phyloP scores from a whole-genome alignment of 2,329 filamentous ascomycete genomes.

The Diaporthe velutina region DNA sequence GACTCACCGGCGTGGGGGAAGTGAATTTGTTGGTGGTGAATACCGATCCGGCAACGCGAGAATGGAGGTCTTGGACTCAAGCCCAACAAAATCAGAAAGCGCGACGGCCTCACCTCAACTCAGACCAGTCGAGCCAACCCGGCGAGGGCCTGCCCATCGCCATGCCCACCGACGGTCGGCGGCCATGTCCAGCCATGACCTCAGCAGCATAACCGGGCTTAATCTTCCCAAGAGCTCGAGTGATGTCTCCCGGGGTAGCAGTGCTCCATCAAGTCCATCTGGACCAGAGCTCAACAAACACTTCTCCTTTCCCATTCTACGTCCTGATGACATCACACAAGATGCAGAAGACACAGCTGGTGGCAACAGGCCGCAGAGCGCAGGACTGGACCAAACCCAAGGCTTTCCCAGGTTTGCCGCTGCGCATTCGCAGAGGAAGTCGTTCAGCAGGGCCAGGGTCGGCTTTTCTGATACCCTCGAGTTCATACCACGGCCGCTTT shows the following conservation, averaged over 20 bases:
- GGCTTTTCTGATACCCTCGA: constrained; percentile 88
- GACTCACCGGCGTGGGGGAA: constrained; percentile 83
- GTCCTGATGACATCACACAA: constrained; percentile 35
- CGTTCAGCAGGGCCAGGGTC: constrained; percentile 66
- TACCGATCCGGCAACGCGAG: constrained; percentile 65
- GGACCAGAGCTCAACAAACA: constrained; percentile 54
- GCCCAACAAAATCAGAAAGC: constrained; percentile 74
- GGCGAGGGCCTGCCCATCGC: constrained; percentile 75
- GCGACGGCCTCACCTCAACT: constrained; percentile 70
- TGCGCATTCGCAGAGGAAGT: constrained; percentile 45
- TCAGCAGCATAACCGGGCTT: constrained; percentile 52
- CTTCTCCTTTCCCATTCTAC: constrained; percentile 44
- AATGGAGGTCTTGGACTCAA: constrained; percentile 75
- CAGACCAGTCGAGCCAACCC: constrained; percentile 60
- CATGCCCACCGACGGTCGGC: constrained; percentile 79
- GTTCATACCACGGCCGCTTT: constrained; percentile 85
- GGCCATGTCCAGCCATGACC: constrained; percentile 86
- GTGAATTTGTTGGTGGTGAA: constrained; percentile 88
- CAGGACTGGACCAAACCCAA: constrained; percentile 44
- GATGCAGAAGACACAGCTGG: constrained; percentile 38
- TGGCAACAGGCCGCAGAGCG: constrained; percentile 46
- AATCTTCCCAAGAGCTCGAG: constrained; percentile 32
- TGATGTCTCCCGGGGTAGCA: constrained; percentile 65
- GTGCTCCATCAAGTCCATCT: constrained; percentile 73
- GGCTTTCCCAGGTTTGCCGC: constrained; percentile 46